A percentile compares a stretch with the other conserved stretches of the same genome.
Conservation (phyloP, 306 rosid genomes). For the Cercis canadensis region DNA sequence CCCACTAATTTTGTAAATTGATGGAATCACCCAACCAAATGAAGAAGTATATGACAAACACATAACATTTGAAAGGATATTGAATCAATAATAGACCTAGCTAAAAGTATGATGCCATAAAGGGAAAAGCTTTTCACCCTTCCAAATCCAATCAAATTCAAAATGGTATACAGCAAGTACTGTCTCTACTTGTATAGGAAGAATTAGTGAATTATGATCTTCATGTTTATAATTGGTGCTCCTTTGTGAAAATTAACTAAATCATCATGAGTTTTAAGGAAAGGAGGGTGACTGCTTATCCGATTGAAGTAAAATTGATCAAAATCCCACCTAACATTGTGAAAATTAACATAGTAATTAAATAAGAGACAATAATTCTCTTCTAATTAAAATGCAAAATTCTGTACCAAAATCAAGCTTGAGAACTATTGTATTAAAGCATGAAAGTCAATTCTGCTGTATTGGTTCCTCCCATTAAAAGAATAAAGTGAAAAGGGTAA, state of each 20-base stretch:
- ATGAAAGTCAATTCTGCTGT: neutral
- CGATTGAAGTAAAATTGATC: neutral
- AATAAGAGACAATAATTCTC: constrained; percentile 4
- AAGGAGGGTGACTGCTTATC: constrained; percentile 23
- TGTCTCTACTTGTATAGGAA: too few relatives aligned
- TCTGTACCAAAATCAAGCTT: neutral
- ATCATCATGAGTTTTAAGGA: neutral
- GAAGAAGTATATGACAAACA: constrained; percentile 19
- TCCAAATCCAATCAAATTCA: neutral
- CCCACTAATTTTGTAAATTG: too few relatives aligned
- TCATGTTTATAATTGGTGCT: neutral
- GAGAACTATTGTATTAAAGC: constrained; percentile 32
- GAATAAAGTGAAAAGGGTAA: constrained; percentile 36
- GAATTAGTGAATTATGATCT: too few relatives aligned
- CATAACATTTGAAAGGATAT: neutral
- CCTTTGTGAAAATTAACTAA: constrained; percentile 9
- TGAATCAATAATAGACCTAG: constrained; percentile 1
- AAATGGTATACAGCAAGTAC: too few relatives aligned
- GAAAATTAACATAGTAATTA: neutral
- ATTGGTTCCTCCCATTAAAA: constrained; percentile 36
- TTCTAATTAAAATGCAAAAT: constrained; percentile 2
- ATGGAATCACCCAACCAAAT: too few relatives aligned
- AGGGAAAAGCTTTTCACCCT: neutral
- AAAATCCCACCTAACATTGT: neutral
- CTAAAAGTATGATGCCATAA: constrained; percentile 7